phyloP scores from a whole-genome alignment of 257 asterid genomes.

The Verbena officinalis region DNA sequence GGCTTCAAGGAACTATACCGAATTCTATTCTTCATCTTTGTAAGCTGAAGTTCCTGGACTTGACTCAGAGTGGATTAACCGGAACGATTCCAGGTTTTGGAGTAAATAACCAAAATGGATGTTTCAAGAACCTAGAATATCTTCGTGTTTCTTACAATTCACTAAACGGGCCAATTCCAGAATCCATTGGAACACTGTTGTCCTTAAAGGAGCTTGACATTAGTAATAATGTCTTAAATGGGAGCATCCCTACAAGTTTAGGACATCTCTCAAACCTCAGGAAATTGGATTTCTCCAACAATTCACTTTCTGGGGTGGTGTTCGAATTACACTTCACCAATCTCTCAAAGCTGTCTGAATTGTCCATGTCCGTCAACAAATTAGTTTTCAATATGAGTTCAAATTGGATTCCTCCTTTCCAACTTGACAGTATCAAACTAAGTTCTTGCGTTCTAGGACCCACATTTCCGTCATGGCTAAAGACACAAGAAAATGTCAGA shows the following conservation, averaged over 20 bases:
- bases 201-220: constrained; percentile 28
- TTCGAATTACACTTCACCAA: constrained; percentile 22
- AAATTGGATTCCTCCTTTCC: constrained; percentile 30
- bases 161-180: constrained; percentile 15
- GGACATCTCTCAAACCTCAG: constrained; percentile 29
- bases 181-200: constrained; percentile 18
- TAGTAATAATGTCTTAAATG: constrained; percentile 17
- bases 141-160: constrained; percentile 24
- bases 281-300: constrained; percentile 30
- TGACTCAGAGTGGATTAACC: constrained; percentile 1
- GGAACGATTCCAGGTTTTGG: constrained; percentile 28
- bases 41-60: constrained; percentile 28
- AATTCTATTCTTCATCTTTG: constrained; percentile 21
- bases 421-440: constrained; percentile 22
- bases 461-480: constrained; percentile 30
- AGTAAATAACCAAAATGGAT: not conserved
- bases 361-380: constrained; percentile 27
- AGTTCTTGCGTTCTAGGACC: constrained; percentile 29
- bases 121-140: constrained; percentile 20
- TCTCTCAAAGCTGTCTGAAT: constrained; percentile 12
- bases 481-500: constrained; percentile 14
- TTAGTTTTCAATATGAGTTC: constrained; percentile 18
- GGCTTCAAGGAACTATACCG: constrained; percentile 10
- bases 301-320: constrained; percentile 27
- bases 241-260: constrained; percentile 26